Evolutionary conservation across 225 moss, liverwort and hornwort genomes (phyloP), one percentile per base, ranked within the genome.

Genomic region (Antitrichia curtipendula): DNA sequence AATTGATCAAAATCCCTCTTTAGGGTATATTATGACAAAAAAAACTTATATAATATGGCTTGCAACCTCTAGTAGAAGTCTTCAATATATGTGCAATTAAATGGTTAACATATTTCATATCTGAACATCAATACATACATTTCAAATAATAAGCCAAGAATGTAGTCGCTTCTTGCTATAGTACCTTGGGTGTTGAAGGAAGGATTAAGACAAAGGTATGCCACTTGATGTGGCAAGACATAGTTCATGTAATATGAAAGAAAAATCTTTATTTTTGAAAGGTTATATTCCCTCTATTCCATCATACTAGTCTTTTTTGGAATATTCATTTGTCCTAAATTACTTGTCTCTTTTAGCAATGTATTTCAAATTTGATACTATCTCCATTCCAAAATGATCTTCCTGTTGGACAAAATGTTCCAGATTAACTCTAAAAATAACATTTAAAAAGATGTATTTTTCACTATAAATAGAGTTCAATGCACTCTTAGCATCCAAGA

Each of bases 181-280:
- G 18, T 64, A 34, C 2, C 9, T 16, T 32, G 32, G 13, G 12
- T 0, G 1, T 1, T n/a, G 7, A n/a, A n/a, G n/a, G n/a, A n/a
- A 12, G 12, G 38, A n/a, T 38, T 66, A 38, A 38, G 22, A 23
- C 1, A 14, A 5, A 69, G 8, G 24, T 40, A 13, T 40, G 24
- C 6, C 6, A 40, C 10, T 27, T 78, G 16, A 38, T 6, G 9
- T 57, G 38, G 6, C 38, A n/a, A 78, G 56, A 25, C 16, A 52
- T 6, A 78, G 3, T 16, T 38, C 38, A 77, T 54, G n/a, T 36
- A 74, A 25, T 7, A n/a, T 36, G 53, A 76, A 47, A n/a, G 31
- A 47, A 16, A 14, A 54, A 23, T 53, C 76, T 29, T 29, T 27
- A 40, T 8, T 45, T 45, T 45, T 45, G 45, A 45, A 72, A 72